phyloP scores from a whole-genome alignment of 2,329 filamentous ascomycete species.

The Colletotrichum sp. region DNA sequence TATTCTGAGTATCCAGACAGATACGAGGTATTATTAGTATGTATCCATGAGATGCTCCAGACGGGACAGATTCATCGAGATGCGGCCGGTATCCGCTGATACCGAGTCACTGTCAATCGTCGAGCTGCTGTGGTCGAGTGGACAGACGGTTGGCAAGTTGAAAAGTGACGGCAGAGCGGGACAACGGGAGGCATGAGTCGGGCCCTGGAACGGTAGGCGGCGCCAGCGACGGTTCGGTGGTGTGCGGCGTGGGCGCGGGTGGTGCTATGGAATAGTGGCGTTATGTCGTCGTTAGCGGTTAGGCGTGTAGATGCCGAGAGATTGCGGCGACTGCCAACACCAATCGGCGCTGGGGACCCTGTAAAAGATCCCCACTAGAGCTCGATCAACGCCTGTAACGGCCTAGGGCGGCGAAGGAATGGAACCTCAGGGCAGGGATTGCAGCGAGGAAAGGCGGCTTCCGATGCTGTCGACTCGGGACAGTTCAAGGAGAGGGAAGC shows the following conservation, averaged over 20 bases:
- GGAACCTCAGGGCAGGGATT: background rate
- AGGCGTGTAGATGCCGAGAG: conserved; percentile 10
- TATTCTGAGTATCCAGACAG: background rate
- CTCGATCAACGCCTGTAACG: background rate
- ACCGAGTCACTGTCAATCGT: background rate
- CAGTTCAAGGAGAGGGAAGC: background rate
- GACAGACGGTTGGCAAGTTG: background rate
- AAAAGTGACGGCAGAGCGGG: background rate
- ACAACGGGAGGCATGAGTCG: background rate
- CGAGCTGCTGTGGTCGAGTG: background rate
- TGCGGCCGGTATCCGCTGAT: background rate
- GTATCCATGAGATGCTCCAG: no score
- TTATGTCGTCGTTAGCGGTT: background rate
- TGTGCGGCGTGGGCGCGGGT: background rate
- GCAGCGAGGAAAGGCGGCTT: background rate
- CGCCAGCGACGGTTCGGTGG: background rate
- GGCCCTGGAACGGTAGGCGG: background rate
- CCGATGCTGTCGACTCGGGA: background rate
- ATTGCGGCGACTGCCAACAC: background rate
- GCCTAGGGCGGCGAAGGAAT: background rate
- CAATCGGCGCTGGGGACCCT: background rate
- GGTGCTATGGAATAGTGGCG: background rate
- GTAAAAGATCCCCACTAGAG: conserved; percentile 5
- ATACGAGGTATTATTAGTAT: background rate
- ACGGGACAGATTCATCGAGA: background rate